Evolutionary conservation across 140 eudicot species (phyloP).

Genomic region (Erigeron philadelphicus): DNA sequence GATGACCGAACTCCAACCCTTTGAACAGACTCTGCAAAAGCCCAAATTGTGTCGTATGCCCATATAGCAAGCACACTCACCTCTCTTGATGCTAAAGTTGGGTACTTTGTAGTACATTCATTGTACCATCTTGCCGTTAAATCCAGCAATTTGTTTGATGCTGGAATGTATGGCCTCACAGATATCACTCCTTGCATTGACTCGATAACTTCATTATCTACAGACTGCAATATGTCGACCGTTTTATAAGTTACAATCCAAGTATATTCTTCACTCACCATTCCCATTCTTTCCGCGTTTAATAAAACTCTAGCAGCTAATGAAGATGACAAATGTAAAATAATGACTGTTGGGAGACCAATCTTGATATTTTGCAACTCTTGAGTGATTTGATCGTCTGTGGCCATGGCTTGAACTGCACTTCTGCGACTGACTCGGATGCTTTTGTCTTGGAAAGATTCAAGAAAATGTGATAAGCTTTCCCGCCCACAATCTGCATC

Average conservation of each 20-base stretch:
- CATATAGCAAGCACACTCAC: constrained; percentile 28
- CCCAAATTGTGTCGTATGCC: constrained; percentile 49
- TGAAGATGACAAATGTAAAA: constrained; percentile 32
- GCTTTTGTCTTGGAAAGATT: constrained; percentile 29
- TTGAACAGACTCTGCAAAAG: constrained; percentile 34
- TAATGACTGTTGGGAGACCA: constrained; percentile 38
- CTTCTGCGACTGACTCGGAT: constrained; percentile 20
- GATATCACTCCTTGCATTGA: constrained; percentile 28
- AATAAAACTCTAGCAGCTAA: constrained; percentile 32
- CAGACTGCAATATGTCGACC: constrained; percentile 25
- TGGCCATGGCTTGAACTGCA: constrained; percentile 24
- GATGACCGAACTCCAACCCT: constrained; percentile 14
- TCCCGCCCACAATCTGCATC: constrained; percentile 32
- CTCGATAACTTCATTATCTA: constrained; percentile 19
- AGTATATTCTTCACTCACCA: constrained; percentile 39
- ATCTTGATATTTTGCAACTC: constrained; percentile 31
- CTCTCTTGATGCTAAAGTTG: constrained; percentile 8
- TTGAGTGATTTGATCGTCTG: constrained; percentile 30
- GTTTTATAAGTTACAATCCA: constrained; percentile 42
- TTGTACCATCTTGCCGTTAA: constrained; percentile 27
- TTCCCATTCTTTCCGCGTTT: constrained; percentile 32
- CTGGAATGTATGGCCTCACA: constrained; percentile 27
- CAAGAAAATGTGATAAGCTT: constrained; percentile 21
- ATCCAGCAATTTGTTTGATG: constrained; percentile 11
- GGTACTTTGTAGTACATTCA: neutral